These are phyloP conservation scores for Breviolum minutum DNA, from an alignment of 73 alveolate species.

Conservation along the genomic window DNA sequence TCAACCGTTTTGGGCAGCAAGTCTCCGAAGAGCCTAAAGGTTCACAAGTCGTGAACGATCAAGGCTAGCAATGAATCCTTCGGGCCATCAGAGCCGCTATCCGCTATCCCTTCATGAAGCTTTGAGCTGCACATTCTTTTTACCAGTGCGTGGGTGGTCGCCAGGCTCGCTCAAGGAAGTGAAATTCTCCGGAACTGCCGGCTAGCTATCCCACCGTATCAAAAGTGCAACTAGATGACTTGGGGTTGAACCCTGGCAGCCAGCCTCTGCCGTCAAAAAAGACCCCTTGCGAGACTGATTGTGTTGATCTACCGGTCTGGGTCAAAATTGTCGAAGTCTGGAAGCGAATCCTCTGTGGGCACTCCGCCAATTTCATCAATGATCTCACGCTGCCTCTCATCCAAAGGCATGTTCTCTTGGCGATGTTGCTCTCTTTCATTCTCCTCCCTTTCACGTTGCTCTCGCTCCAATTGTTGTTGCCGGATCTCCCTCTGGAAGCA, in stretches of 20 bases:
- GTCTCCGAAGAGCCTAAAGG: slow-evolving; percentile 60
- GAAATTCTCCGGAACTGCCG: not conserved
- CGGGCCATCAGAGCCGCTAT: not conserved
- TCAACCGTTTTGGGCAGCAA: slow-evolving; percentile 63
- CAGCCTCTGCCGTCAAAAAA: not conserved
- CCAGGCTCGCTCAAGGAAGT: not conserved
- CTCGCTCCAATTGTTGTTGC: slow-evolving; percentile 46
- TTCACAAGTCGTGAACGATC: not conserved
- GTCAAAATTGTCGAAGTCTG: slow-evolving; percentile 58
- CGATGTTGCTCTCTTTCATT: slow-evolving; percentile 32
- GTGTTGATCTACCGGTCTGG: not conserved
- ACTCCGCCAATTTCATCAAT: slow-evolving; percentile 73
- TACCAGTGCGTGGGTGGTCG: slow-evolving; percentile 4
- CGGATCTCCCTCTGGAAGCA: slow-evolving; percentile 49
- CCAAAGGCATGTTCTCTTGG: slow-evolving; percentile 66
- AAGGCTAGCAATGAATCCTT: not conserved
- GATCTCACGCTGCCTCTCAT: slow-evolving; percentile 86
- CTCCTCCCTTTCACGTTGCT: slow-evolving; percentile 72
- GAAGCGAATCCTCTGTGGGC: slow-evolving; percentile 61
- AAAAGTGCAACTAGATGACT: slow-evolving; percentile 11
- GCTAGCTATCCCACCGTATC: slow-evolving; percentile 44
- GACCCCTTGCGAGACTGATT: not conserved
- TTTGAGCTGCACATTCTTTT: not conserved
- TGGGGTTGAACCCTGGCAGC: not conserved
- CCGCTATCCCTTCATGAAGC: not conserved